phyloP scores from a whole-genome alignment of 768 basidiomycete genomes.

The Auricularia cornea region DNA sequence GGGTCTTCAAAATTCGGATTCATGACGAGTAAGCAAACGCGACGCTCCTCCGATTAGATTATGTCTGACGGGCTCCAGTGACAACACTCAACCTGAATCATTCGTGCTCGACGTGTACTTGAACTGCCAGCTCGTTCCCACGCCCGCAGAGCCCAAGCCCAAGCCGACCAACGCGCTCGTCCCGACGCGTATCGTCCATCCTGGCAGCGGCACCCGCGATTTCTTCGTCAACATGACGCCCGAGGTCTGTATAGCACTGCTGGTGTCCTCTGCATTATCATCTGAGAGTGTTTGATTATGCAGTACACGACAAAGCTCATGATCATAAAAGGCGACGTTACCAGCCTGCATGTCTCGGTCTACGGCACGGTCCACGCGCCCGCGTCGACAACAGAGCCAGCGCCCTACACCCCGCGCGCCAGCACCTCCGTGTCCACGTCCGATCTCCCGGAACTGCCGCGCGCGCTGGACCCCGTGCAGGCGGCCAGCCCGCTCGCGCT shows the following conservation, averaged over 20 bases:
- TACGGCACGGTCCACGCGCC: conserved; percentile 51
- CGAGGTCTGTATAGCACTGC: conserved; percentile 39
- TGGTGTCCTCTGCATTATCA: background rate
- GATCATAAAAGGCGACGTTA: conserved; percentile 71
- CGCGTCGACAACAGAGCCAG: conserved; percentile 21
- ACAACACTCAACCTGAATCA: conserved; percentile 48
- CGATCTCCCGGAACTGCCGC: conserved; percentile 31
- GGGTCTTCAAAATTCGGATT: conserved; percentile 57
- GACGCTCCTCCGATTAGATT: conserved; percentile 28
- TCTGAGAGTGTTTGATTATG: conserved; percentile 6
- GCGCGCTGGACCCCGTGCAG: conserved; percentile 52
- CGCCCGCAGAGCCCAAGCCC: conserved; percentile 47
- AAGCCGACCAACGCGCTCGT: conserved; percentile 64
- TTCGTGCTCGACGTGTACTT: conserved; percentile 72
- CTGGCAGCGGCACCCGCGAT: conserved; percentile 51
- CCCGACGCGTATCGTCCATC: conserved; percentile 62
- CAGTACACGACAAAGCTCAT: conserved; percentile 71
- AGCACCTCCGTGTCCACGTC: conserved; percentile 26
- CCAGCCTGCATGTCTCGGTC: conserved; percentile 54
- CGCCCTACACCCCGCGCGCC: conserved; percentile 33
- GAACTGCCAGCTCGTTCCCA: conserved; percentile 51
- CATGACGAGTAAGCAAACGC: conserved; percentile 53
- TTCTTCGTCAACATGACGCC: conserved; percentile 61
- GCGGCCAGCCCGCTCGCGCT: conserved; percentile 50
- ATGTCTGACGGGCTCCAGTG: background rate